Conservation (phyloP, 2,329 filamentous ascomycete genomes). For the Microthyrium microscopicum region DNA sequence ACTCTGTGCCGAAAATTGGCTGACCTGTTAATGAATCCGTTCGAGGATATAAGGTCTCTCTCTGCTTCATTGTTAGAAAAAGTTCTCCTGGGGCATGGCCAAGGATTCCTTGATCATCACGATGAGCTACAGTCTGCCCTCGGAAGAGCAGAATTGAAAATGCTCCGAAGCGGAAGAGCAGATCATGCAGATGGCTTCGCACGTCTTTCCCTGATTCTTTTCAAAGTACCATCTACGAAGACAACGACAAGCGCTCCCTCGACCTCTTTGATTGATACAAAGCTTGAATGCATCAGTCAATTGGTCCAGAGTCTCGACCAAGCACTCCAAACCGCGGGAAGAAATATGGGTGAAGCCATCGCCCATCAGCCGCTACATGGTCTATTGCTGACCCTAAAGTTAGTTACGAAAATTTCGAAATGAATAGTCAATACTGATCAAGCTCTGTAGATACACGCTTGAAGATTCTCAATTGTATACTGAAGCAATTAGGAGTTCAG, state of each 20-base stretch:
- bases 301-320: slow-evolving; percentile 46
- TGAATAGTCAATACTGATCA: neutral
- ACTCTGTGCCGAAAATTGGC: no score
- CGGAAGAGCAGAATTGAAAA: slow-evolving; percentile 32
- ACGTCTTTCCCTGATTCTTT: slow-evolving; percentile 54
- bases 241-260: neutral
- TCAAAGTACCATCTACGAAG: slow-evolving; percentile 16
- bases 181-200: slow-evolving; percentile 89
- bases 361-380: slow-evolving; percentile 30
- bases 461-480: slow-evolving; percentile 22
- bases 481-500: no score
- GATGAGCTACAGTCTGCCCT: no score
- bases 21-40: slow-evolving; percentile 74
- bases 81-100: neutral
- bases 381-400: slow-evolving; percentile 22
- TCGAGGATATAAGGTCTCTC: slow-evolving; percentile 66
- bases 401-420: neutral
- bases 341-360: slow-evolving; percentile 47
- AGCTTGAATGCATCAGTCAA: slow-evolving; percentile 35
- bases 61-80: slow-evolving; percentile 27
- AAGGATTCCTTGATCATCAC: slow-evolving; percentile 1
- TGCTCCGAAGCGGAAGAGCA: slow-evolving; percentile 59
- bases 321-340: slow-evolving; percentile 46
- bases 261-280: slow-evolving; percentile 20
- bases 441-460: slow-evolving; percentile 28